A percentile compares a stretch with the other conserved stretches of the same genome.
phyloP scores from a whole-genome alignment of 2,329 filamentous ascomycete genomes.

The Aspergillus sp. region DNA sequence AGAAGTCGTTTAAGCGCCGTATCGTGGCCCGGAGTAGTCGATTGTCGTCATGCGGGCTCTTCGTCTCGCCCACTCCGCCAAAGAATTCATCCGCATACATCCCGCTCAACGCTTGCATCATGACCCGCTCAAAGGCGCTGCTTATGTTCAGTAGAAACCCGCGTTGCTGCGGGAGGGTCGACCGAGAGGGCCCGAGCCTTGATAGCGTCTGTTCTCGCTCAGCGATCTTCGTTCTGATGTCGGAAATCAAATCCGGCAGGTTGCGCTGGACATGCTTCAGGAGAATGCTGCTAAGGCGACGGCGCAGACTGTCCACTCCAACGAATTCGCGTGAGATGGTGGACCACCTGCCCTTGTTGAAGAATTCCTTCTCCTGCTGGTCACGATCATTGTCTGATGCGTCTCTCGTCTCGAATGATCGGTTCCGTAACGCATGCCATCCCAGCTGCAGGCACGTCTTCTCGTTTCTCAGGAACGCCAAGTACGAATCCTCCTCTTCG shows the following conservation, averaged over 20 bases:
- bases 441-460: conserved; percentile 45
- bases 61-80: conserved; percentile 17
- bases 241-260: conserved; percentile 38
- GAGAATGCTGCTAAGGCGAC: conserved; percentile 39
- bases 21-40: conserved; percentile 29
- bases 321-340: conserved; percentile 24
- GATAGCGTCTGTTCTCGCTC: conserved; percentile 30
- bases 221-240: conserved; percentile 29
- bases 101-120: conserved; percentile 36
- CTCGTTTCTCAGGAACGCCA: conserved; percentile 42
- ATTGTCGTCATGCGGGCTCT: no score
- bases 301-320: conserved; percentile 38
- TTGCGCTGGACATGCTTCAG: conserved; percentile 29
- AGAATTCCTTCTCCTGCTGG: conserved; percentile 34
- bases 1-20: conserved; percentile 26
- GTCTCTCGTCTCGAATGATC: conserved; percentile 37
- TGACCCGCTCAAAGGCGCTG: conserved; percentile 10
- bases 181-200: conserved; percentile 26
- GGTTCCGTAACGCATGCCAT: conserved; percentile 52
- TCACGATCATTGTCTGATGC: conserved; percentile 29
- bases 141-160: conserved; percentile 36
- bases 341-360: conserved; percentile 28
- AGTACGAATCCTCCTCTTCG: conserved; percentile 34
- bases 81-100: conserved; percentile 46
- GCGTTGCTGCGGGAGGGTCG: conserved; percentile 25